Percentiles rank a stretch among this genome's conserved stretches.
Evolutionary conservation across 257 asterid species (phyloP).

Genomic region (Solanum raphanifolium): DNA sequence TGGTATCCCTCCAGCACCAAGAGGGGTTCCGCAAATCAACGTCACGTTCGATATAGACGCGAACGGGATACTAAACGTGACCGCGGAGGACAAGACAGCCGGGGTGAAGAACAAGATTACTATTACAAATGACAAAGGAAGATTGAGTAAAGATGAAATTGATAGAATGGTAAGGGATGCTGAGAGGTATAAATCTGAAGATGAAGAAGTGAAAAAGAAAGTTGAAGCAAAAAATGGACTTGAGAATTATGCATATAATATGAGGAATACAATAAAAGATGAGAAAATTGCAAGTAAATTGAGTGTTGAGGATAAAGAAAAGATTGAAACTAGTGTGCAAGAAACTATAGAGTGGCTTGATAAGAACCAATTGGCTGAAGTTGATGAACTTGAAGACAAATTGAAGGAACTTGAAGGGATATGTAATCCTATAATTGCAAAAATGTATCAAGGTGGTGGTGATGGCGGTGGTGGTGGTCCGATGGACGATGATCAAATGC

Average conservation of each 20-base stretch:
- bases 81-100: conserved; percentile 44
- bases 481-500: neutral
- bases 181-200: conserved; percentile 45
- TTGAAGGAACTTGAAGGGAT: conserved; percentile 40
- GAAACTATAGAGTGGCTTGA: conserved; percentile 47
- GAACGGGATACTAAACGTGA: conserved; percentile 37
- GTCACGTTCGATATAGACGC: conserved; percentile 47
- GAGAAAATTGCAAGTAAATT: conserved; percentile 38
- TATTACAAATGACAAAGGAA: conserved; percentile 46
- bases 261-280: conserved; percentile 56
- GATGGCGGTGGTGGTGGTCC: neutral
- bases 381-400: conserved; percentile 50
- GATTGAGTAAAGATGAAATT: conserved; percentile 38
- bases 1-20: conserved; percentile 52
- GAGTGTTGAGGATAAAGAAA: conserved; percentile 21
- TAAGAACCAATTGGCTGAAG: conserved; percentile 46
- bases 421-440: conserved; percentile 45
- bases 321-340: conserved; percentile 35
- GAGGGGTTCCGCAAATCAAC: conserved; percentile 49
- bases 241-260: conserved; percentile 44
- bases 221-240: conserved; percentile 41
- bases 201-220: conserved; percentile 49
- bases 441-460: conserved; percentile 34
- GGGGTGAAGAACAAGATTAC: conserved; percentile 51
- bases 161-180: conserved; percentile 52